Percentiles rank a stretch among this genome's conserved stretches.
These are phyloP conservation scores for Orbilia oligospora DNA, from an alignment of 2,329 filamentous ascomycete genomes.

Conservation along the genomic window DNA sequence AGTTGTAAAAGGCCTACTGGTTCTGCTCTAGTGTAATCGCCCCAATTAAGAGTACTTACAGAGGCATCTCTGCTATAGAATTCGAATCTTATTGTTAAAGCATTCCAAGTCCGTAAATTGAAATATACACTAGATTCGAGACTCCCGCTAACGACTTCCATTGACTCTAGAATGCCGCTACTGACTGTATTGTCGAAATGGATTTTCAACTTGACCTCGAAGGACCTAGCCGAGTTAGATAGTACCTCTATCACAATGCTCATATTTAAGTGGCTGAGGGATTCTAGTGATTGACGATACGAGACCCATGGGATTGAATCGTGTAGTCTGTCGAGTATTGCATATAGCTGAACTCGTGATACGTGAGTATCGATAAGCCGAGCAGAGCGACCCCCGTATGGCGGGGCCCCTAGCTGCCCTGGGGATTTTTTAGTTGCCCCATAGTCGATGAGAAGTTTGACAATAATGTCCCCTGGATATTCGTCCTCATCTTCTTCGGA, in stretches of 20 bases:
- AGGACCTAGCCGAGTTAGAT: background rate
- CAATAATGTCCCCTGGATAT: background rate
- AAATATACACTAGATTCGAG: background rate
- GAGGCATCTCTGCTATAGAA: no score
- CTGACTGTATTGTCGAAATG: no score
- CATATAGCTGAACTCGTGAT: background rate
- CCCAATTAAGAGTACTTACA: background rate
- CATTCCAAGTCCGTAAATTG: background rate
- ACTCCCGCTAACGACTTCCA: slow-evolving; percentile 1
- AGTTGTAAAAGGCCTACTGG: no score
- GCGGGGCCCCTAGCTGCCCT: background rate
- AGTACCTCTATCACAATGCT: no score
- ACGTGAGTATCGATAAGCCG: background rate
- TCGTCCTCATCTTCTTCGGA: no score
- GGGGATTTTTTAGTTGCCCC: background rate
- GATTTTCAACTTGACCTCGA: background rate
- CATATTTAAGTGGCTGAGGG: background rate
- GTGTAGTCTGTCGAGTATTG: background rate
- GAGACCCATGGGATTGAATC: background rate
- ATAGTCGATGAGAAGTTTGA: background rate
- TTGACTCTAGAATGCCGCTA: background rate
- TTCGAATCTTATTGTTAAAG: no score
- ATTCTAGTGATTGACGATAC: slow-evolving; percentile 25
- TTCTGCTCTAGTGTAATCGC: background rate
- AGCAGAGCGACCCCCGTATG: no score